Conservation (phyloP, 805 yeast genomes). For the Metschnikowia peoriensis region DNA sequence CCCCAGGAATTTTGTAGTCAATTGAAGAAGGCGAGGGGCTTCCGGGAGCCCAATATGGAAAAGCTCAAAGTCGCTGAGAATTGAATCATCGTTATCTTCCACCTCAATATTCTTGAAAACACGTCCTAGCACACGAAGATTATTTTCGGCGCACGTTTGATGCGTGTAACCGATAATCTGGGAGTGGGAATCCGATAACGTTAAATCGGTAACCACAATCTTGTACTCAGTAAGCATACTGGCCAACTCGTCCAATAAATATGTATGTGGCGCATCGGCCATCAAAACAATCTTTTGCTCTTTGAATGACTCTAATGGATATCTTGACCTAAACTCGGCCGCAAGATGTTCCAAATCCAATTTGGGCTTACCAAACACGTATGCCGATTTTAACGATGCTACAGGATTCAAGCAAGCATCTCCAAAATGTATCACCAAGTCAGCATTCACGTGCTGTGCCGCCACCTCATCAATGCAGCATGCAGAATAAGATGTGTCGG, state of each 20-base stretch:
- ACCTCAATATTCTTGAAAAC: conserved; percentile 19
- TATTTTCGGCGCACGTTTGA: neutral
- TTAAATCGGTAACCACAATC: conserved; percentile 33
- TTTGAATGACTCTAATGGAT: conserved; percentile 27
- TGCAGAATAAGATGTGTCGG: conserved; percentile 93
- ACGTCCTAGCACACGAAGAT: conserved; percentile 19
- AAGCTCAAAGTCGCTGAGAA: conserved; percentile 49
- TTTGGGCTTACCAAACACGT: conserved; percentile 71
- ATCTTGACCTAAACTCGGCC: conserved; percentile 40
- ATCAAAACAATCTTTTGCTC: conserved; percentile 55
- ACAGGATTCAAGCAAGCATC: conserved; percentile 89
- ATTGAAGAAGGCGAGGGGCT: conserved; percentile 71
- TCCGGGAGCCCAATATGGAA: conserved; percentile 76
- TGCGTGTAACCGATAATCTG: conserved; percentile 44
- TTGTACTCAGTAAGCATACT: conserved; percentile 25
- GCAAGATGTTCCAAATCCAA: conserved; percentile 44
- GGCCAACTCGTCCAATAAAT: conserved; percentile 42
- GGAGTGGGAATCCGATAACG: conserved; percentile 28
- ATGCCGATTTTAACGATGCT: conserved; percentile 68
- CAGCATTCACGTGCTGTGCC: conserved; percentile 86
- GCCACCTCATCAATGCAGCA: conserved; percentile 98
- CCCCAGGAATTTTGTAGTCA: conserved; percentile 66
- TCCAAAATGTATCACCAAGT: conserved; percentile 88
- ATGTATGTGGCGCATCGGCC: conserved; percentile 71
- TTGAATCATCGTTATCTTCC: conserved; percentile 21